A percentile compares a stretch with the other conserved stretches of the same genome.
phyloP scores from a whole-genome alignment of 2,329 filamentous ascomycete genomes.

The Drechslerella coelobrocha region DNA sequence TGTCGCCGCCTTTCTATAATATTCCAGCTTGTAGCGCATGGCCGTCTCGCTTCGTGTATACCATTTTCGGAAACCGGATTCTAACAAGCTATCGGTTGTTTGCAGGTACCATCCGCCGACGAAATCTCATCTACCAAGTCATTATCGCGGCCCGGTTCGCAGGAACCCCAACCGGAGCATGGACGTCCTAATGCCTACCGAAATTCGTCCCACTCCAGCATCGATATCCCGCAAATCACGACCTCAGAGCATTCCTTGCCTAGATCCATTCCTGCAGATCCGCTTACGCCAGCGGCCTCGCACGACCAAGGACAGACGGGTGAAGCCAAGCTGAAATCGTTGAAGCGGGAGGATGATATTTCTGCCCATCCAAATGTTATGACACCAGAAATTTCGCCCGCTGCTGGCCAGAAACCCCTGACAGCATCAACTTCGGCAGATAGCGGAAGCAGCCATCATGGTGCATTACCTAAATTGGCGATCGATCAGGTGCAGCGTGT shows the following conservation, averaged over 20 bases:
- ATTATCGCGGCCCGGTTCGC: conserved; percentile 35
- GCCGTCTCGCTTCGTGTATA: background rate
- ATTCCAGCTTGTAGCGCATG: background rate
- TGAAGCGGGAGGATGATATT: conserved; percentile 28
- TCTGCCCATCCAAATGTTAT: conserved; percentile 63
- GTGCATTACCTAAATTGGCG: conserved; percentile 23
- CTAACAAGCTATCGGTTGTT: background rate
- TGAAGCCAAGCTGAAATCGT: conserved; percentile 22
- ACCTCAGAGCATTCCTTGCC: conserved; percentile 43
- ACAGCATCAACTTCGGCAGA: conserved; percentile 59
- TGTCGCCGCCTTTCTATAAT: background rate
- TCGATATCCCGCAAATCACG: conserved; percentile 40
- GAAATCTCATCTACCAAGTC: conserved; percentile 31
- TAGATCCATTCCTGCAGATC: conserved; percentile 41
- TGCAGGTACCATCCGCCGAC: conserved; percentile 35
- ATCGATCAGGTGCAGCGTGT: conserved; percentile 50
- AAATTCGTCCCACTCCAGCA: conserved; percentile 38
- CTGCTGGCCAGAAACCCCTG: conserved; percentile 62
- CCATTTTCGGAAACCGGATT: background rate
- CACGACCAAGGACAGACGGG: conserved; percentile 47
- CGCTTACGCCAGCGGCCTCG: conserved; percentile 50
- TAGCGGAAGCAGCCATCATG: conserved; percentile 44
- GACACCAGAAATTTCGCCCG: conserved; percentile 73
- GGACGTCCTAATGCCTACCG: conserved; percentile 4
- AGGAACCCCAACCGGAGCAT: conserved; percentile 17